These are phyloP conservation scores for Coemansia erecta DNA, from an alignment of 192 early-diverging fungal species.

Conservation along the genomic window DNA sequence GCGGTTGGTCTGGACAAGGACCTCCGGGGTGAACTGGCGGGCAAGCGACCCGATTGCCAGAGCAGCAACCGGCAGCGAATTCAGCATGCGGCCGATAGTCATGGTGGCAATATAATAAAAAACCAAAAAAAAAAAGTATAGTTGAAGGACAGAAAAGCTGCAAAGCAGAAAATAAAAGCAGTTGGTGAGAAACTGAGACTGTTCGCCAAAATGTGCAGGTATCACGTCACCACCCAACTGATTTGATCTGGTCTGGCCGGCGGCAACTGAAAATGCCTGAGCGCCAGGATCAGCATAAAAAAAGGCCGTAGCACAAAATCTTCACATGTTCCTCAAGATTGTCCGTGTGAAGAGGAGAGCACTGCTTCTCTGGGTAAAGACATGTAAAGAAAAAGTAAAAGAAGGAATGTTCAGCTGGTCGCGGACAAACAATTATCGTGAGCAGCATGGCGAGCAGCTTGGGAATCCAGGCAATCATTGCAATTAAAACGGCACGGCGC, in stretches of 20 bases:
- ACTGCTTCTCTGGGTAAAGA: background rate
- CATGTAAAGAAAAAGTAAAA: background rate
- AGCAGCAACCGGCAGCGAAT: slow-evolving; percentile 20
- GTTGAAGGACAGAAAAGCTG: background rate
- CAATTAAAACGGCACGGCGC: background rate
- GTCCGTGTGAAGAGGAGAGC: no score
- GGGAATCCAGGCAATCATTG: background rate
- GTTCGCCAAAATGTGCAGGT: no score
- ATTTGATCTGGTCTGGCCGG: no score
- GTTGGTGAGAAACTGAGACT: no score
- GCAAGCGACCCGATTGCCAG: slow-evolving; percentile 28
- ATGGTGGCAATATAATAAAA: slow-evolving; percentile 4
- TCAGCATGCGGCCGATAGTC: slow-evolving; percentile 9
- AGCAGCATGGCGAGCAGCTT: background rate
- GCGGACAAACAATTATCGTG: no score
- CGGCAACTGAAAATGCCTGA: no score
- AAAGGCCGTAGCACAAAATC: no score
- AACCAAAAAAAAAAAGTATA: background rate
- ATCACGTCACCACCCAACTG: no score
- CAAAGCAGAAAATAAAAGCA: background rate
- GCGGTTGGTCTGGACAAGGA: slow-evolving; percentile 64
- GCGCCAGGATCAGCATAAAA: no score
- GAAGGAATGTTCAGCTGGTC: no score
- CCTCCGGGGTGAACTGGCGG: slow-evolving; percentile 56
- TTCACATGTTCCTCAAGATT: background rate